phyloP scores from a whole-genome alignment of 768 basidiomycete species.

The Boletus vermiculosoides region DNA sequence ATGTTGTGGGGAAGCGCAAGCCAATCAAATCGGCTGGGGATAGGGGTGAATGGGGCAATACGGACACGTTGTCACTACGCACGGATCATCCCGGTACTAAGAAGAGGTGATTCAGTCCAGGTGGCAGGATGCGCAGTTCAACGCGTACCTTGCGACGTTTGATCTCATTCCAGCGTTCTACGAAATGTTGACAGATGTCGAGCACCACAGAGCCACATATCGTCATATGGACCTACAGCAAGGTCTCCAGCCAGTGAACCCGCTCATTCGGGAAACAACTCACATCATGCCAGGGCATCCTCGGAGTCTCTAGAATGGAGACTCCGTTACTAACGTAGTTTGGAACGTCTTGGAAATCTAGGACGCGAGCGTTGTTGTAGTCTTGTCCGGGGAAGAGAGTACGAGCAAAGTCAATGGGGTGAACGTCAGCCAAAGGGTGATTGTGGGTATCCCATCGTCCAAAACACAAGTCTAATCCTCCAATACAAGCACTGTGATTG shows the following conservation, averaged over 20 bases:
- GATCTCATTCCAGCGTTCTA: slow-evolving; percentile 89
- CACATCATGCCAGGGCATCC: slow-evolving; percentile 98
- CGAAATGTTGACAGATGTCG: slow-evolving; percentile 91
- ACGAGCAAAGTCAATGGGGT: slow-evolving; percentile 77
- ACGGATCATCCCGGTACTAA: slow-evolving; percentile 45
- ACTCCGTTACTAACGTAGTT: slow-evolving; percentile 72
- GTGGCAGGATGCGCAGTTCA: neutral
- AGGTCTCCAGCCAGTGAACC: neutral
- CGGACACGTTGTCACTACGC: slow-evolving; percentile 22
- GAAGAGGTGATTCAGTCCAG: slow-evolving; percentile 4
- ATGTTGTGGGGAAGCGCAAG: slow-evolving; percentile 80
- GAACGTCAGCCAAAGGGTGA: slow-evolving; percentile 89
- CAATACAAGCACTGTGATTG: slow-evolving; percentile 81
- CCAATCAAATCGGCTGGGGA: slow-evolving; percentile 53
- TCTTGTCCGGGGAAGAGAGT: slow-evolving; percentile 94
- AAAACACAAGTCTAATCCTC: slow-evolving; percentile 94
- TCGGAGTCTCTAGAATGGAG: slow-evolving; percentile 61
- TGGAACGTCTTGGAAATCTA: slow-evolving; percentile 82
- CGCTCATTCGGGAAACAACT: slow-evolving; percentile 27
- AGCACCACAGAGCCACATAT: slow-evolving; percentile 78
- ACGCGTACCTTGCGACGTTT: slow-evolving; percentile 71
- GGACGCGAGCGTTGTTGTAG: slow-evolving; percentile 85
- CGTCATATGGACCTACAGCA: slow-evolving; percentile 74
- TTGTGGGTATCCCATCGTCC: slow-evolving; percentile 95
- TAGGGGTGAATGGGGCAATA: slow-evolving; percentile 6